phyloP scores from a whole-genome alignment of 2,329 filamentous ascomycete genomes.

The Colletotrichum tropicale region DNA sequence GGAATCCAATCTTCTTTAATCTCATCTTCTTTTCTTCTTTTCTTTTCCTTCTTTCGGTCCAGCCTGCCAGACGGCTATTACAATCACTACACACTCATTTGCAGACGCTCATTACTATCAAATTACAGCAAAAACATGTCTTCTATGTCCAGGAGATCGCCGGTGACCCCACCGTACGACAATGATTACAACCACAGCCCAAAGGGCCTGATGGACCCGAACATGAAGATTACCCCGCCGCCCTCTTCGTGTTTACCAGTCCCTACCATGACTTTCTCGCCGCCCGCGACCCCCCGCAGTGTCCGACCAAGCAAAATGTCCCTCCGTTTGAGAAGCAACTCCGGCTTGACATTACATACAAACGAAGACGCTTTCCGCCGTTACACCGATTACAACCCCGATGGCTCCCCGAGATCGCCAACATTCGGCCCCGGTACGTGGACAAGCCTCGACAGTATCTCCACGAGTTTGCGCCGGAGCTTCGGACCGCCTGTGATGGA shows the following conservation, averaged over 20 bases:
- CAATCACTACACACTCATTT: not conserved
- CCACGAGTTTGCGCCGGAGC: conserved; percentile 15
- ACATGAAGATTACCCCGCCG: not conserved
- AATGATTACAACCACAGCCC: not conserved
- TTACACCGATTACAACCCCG: conserved; percentile 49
- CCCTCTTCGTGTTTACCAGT: not conserved
- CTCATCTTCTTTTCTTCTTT: not conserved
- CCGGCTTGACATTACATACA: conserved; percentile 48
- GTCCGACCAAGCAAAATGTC: conserved; percentile 25
- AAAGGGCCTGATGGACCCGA: not conserved
- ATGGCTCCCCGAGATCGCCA: conserved; percentile 36
- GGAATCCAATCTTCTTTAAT: not conserved
- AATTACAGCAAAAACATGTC: not conserved
- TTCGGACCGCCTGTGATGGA: conserved; percentile 3
- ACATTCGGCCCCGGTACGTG: conserved; percentile 19
- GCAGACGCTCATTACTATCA: not conserved
- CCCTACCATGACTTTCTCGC: conserved; percentile 22
- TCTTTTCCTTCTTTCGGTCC: not conserved
- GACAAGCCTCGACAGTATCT: conserved; percentile 24
- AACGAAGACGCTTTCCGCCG: conserved; percentile 48
- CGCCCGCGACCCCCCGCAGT: conserved; percentile 26
- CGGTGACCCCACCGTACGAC: conserved; percentile 17
- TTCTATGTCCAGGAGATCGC: conserved; percentile 1
- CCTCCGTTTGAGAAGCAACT: conserved; percentile 46
- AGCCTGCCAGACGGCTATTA: not conserved